A percentile compares a stretch with the other conserved stretches of the same genome.
Evolutionary conservation across 2,329 filamentous ascomycete genomes (phyloP).

Genomic region (Sporothrix mexicana): DNA sequence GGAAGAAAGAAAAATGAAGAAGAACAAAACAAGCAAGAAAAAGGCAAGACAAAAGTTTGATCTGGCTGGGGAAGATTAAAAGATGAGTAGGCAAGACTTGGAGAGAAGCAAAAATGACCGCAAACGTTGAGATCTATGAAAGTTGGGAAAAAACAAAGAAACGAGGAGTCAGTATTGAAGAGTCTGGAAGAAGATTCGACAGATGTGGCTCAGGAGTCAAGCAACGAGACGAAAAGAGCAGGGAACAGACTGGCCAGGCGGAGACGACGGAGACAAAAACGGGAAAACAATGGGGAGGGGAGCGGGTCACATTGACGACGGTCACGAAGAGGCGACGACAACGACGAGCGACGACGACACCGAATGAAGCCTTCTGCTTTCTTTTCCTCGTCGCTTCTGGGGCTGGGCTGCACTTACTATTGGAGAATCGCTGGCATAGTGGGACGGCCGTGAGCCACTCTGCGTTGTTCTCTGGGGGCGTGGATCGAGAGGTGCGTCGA

Average conservation of each 20-base stretch:
- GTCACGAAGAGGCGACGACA: neutral
- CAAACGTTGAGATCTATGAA: constrained; percentile 19
- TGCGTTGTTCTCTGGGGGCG: constrained; percentile 25
- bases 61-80: constrained; percentile 20
- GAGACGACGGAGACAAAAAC: constrained; percentile 6
- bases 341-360: neutral
- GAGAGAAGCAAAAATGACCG: neutral
- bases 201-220: constrained; percentile 8
- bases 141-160: constrained; percentile 2
- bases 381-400: neutral
- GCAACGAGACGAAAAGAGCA: neutral
- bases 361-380: constrained; percentile 7
- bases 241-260: neutral
- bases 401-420: constrained; percentile 23
- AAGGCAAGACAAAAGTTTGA: neutral
- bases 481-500: constrained; percentile 17
- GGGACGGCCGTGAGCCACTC: constrained; percentile 30
- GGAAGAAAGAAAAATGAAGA: neutral
- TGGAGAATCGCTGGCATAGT: constrained; percentile 42
- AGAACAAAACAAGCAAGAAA: neutral
- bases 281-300: constrained; percentile 29
- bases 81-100: constrained; percentile 17
- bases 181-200: neutral
- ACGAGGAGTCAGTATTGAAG: constrained; percentile 2
- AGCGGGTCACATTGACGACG: constrained; percentile 5